A percentile compares a stretch with the other conserved stretches of the same genome.
Evolutionary conservation across 371 early-diverging fungal genomes (phyloP).

Genomic region (Entomophthora muscae): DNA sequence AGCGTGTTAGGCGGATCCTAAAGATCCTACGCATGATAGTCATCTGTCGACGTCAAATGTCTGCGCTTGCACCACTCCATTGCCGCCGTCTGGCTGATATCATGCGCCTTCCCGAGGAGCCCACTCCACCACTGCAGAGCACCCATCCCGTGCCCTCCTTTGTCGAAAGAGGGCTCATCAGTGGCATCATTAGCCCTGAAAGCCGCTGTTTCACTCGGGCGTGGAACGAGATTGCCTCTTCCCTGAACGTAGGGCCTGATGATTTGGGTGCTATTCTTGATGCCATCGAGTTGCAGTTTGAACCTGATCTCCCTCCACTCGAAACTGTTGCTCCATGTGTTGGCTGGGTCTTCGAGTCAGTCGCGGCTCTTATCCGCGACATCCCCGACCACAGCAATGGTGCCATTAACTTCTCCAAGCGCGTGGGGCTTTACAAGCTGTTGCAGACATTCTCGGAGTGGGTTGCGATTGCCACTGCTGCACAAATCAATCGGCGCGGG

Average conservation of each 20-base stretch:
- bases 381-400: neutral
- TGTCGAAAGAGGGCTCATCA: constrained; percentile 54
- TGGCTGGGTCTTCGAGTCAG: constrained; percentile 29
- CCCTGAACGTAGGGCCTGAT: constrained; percentile 30
- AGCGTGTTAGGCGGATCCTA: constrained; percentile 35
- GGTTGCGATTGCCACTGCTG: constrained; percentile 12
- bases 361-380: neutral
- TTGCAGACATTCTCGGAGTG: constrained; percentile 28
- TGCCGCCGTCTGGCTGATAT: neutral
- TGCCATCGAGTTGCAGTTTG: neutral
- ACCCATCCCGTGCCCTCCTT: constrained; percentile 40
- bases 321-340: constrained; percentile 23
- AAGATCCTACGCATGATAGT: constrained; percentile 38
- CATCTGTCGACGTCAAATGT: constrained; percentile 26
- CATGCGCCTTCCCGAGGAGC: neutral
- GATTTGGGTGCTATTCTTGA: constrained; percentile 30
- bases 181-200: constrained; percentile 62
- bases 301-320: neutral
- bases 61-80: constrained; percentile 12
- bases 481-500: constrained; percentile 7
- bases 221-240: constrained; percentile 41
- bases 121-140: neutral
- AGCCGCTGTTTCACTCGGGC: constrained; percentile 41
- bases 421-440: constrained; percentile 40
- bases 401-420: constrained; percentile 39